phyloP scores from a whole-genome alignment of 768 basidiomycete genomes.

The Boletus sensibilis region DNA sequence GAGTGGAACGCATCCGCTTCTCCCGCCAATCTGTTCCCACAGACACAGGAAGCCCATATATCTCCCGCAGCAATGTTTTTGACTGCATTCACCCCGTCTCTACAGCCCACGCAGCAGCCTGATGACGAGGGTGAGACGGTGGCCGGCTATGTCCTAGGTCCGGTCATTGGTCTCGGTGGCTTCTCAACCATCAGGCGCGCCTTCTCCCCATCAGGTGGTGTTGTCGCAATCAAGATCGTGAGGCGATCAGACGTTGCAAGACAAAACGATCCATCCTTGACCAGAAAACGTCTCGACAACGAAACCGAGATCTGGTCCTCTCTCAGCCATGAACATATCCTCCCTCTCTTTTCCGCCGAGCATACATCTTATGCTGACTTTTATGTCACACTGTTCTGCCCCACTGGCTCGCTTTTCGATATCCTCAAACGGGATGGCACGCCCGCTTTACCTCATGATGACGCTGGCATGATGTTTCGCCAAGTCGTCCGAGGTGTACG shows the following conservation, averaged over 20 bases:
- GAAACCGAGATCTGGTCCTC: conserved; percentile 74
- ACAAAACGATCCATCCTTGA: conserved; percentile 46
- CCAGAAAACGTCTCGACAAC: conserved; percentile 58
- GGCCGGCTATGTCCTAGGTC: conserved; percentile 72
- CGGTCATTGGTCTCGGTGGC: conserved; percentile 73
- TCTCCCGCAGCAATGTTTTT: conserved; percentile 80
- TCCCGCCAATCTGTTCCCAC: conserved; percentile 5
- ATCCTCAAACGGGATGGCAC: conserved; percentile 70
- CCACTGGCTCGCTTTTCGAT: conserved; percentile 82
- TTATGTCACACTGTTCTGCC: conserved; percentile 81
- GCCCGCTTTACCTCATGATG: conserved; percentile 71
- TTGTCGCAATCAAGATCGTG: conserved; percentile 85
- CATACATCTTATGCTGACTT: conserved; percentile 66
- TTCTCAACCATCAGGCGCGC: conserved; percentile 81
- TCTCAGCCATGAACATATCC: conserved; percentile 80
- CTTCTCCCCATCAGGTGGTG: conserved; percentile 57
- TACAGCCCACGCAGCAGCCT: conserved; percentile 37
- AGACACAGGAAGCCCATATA: conserved; percentile 19
- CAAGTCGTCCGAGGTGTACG: conserved; percentile 81
- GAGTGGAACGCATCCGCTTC: not conserved
- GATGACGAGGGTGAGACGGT: conserved; percentile 70
- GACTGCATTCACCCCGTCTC: conserved; percentile 54
- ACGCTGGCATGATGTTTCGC: conserved; percentile 80
- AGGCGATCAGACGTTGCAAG: conserved; percentile 55
- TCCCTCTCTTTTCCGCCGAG: conserved; percentile 72